These are phyloP conservation scores for Plasmodium fragile DNA, from an alignment of 169 alveolate species.

Conservation along the genomic window DNA sequence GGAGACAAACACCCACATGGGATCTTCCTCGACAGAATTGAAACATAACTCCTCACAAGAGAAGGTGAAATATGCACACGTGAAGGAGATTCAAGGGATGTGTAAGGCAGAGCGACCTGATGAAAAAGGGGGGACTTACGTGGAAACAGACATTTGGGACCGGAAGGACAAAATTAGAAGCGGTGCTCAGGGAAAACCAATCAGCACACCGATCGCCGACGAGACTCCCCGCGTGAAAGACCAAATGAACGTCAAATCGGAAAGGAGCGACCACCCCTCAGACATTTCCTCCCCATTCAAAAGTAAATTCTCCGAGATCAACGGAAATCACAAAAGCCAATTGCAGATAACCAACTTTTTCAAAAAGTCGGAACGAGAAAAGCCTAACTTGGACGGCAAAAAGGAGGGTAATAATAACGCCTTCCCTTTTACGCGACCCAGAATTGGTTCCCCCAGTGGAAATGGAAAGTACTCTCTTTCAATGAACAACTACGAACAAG, in stretches of 20 bases:
- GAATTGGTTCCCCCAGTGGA: not conserved
- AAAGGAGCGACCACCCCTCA: not conserved
- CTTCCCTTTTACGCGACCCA: not conserved
- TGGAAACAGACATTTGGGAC: not conserved
- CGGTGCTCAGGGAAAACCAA: not conserved
- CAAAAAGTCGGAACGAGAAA: constrained; percentile 19
- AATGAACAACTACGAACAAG: constrained; percentile 1
- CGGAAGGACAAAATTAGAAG: not conserved
- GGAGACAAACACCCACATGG: not conserved
- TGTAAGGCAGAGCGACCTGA: not conserved
- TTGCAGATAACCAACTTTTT: constrained; percentile 44
- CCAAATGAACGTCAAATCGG: not conserved
- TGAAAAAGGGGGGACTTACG: not conserved
- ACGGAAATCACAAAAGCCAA: constrained; percentile 12
- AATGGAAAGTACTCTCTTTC: not conserved
- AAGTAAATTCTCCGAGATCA: not conserved
- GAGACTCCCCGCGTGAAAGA: not conserved
- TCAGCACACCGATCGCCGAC: not conserved
- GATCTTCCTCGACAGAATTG: not conserved
- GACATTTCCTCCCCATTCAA: not conserved
- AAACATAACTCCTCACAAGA: not conserved
- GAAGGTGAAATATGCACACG: not conserved
- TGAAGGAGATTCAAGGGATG: not conserved
- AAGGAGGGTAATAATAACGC: not conserved
- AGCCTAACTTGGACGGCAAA: not conserved